These are phyloP conservation scores for Botrytis fabae DNA, from an alignment of 2,329 filamentous ascomycete species.

Conservation along the genomic window DNA sequence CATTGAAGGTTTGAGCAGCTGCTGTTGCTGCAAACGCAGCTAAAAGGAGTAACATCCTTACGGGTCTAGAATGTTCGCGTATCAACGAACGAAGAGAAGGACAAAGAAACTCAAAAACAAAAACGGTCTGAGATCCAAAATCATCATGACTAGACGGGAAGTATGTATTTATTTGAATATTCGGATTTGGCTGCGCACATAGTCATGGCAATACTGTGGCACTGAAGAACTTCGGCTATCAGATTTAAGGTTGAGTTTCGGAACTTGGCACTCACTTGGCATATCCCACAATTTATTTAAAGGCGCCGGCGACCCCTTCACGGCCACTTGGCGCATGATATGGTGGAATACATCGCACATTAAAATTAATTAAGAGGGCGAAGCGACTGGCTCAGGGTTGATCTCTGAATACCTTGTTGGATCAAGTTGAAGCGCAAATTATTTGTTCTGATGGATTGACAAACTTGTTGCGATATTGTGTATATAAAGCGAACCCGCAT, in stretches of 20 bases:
- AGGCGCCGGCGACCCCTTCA: neutral
- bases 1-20: neutral
- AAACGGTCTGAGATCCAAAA: neutral
- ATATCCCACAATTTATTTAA: neutral
- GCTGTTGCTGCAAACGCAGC: neutral
- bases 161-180: neutral
- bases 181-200: too few species aligned
- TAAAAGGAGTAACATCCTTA: neutral
- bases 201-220: neutral
- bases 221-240: constrained; percentile 1
- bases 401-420: neutral
- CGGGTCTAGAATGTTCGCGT: neutral
- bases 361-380: neutral
- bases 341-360: neutral
- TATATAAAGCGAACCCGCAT: neutral
- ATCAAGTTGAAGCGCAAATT: neutral
- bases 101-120: neutral
- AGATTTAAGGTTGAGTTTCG: neutral
- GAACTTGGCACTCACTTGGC: constrained; percentile 8
- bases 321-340: neutral
- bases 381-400: neutral
- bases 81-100: neutral
- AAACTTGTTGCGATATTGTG: neutral
- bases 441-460: neutral
- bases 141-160: neutral